Conservation (phyloP, 768 basidiomycete genomes). For the Psilocybe cyanescens region DNA sequence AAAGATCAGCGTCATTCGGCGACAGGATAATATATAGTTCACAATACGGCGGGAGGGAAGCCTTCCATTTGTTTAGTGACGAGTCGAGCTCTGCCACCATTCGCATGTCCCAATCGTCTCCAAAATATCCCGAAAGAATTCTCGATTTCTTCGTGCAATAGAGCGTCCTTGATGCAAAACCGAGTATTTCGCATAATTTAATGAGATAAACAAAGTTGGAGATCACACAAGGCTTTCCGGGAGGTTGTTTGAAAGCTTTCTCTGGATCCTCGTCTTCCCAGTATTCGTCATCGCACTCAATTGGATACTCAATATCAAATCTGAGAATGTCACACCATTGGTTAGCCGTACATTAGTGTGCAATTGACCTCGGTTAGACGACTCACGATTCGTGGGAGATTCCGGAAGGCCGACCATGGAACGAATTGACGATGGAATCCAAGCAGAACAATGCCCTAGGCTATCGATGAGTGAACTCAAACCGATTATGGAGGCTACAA, state of each 20-base stretch:
- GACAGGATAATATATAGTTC: slow-evolving; percentile 19
- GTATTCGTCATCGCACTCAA: slow-evolving; percentile 74
- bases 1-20: not conserved
- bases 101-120: slow-evolving; percentile 65
- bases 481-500: not conserved
- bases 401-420: slow-evolving; percentile 73
- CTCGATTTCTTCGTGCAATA: slow-evolving; percentile 85
- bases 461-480: not conserved
- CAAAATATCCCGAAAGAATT: slow-evolving; percentile 62
- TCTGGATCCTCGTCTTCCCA: slow-evolving; percentile 67
- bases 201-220: slow-evolving; percentile 58
- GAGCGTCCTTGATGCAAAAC: slow-evolving; percentile 69
- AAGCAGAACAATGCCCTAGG: slow-evolving; percentile 56
- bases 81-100: slow-evolving; percentile 75
- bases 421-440: slow-evolving; percentile 53
- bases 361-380: not conserved
- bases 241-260: slow-evolving; percentile 71
- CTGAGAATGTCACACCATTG: slow-evolving; percentile 33
- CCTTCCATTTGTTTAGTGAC: slow-evolving; percentile 72
- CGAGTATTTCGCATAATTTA: slow-evolving; percentile 66
- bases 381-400: slow-evolving; percentile 80
- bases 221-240: slow-evolving; percentile 58
- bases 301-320: slow-evolving; percentile 72
- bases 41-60: slow-evolving; percentile 64
- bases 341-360: not conserved